Conservation (phyloP, 768 basidiomycete species). For the Boletus vinaceobasis region DNA sequence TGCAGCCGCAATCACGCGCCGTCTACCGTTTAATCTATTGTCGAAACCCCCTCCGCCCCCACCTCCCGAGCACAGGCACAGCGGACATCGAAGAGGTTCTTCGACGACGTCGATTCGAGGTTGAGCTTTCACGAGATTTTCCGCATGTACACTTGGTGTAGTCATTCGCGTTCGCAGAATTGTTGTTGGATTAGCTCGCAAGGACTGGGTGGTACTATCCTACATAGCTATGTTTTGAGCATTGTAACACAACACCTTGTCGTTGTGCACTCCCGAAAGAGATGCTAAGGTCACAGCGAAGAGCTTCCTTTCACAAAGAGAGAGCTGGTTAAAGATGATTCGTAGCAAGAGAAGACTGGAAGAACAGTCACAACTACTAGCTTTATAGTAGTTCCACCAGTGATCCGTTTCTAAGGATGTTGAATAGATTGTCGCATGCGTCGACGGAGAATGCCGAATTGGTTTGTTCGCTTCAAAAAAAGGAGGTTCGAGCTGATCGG, state of each 20-base stretch:
- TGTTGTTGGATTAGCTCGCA: constrained; percentile 28
- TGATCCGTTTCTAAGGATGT: too few relatives aligned
- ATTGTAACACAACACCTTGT: constrained; percentile 15
- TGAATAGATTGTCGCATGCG: neutral
- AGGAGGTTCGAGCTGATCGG: neutral
- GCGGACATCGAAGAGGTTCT: constrained; percentile 42
- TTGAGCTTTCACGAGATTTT: constrained; percentile 9
- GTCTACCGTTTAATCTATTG: constrained; percentile 67
- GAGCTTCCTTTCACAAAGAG: too few relatives aligned
- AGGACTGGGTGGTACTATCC: constrained; percentile 12
- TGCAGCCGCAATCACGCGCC: constrained; percentile 48
- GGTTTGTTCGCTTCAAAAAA: constrained; percentile 18
- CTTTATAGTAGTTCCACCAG: too few relatives aligned
- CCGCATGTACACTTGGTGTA: constrained; percentile 9
- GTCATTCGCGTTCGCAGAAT: neutral
- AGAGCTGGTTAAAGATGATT: too few relatives aligned
- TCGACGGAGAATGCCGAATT: constrained; percentile 27
- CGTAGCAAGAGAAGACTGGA: too few relatives aligned
- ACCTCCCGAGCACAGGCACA: constrained; percentile 25
- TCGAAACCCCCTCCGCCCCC: constrained; percentile 46
- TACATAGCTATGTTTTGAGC: constrained; percentile 8
- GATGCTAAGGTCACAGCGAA: too few relatives aligned
- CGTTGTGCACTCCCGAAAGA: too few relatives aligned
- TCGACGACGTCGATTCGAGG: constrained; percentile 38
- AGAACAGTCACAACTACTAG: too few relatives aligned